These are phyloP conservation scores for Ustilago trichophora DNA, from an alignment of 1,284 basidiomycete genomes.

Conservation along the genomic window DNA sequence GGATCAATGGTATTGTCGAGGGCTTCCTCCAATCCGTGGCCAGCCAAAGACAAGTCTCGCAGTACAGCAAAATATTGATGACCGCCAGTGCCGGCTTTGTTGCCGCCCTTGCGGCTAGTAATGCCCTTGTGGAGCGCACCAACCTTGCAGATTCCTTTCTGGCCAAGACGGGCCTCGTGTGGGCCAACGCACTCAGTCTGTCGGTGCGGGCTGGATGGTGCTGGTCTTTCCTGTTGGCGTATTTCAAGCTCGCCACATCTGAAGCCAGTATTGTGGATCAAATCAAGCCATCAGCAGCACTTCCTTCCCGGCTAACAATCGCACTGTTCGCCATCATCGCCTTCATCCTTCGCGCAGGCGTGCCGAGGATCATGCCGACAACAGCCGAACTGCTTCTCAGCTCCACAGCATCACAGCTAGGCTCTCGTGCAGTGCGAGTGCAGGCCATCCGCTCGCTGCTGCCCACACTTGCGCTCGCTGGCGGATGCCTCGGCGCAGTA, in stretches of 20 bases:
- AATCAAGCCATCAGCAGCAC: constrained; percentile 3
- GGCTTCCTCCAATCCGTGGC: constrained; percentile 61
- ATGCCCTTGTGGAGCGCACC: constrained; percentile 4
- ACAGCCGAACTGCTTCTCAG: not conserved
- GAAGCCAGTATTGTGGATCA: not conserved
- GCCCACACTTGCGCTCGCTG: constrained; percentile 12
- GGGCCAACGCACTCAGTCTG: constrained; percentile 40
- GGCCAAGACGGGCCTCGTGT: constrained; percentile 32
- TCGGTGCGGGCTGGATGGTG: constrained; percentile 32
- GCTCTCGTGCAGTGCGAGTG: constrained; percentile 1
- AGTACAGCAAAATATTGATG: constrained; percentile 53
- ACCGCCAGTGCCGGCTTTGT: constrained; percentile 49
- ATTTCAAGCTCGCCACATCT: constrained; percentile 8
- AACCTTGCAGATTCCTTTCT: not conserved
- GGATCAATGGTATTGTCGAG: constrained; percentile 61
- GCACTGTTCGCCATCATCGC: constrained; percentile 5
- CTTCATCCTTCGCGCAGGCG: not conserved
- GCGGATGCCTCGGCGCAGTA: constrained; percentile 1
- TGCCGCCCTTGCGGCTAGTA: constrained; percentile 9
- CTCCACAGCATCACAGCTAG: not conserved
- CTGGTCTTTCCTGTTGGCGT: constrained; percentile 26
- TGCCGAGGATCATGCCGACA: constrained; percentile 15
- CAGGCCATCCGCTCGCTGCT: constrained; percentile 18
- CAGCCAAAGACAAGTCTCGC: constrained; percentile 18
- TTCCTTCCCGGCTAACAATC: constrained; percentile 8